Percentiles rank a stretch among this genome's conserved stretches.
These are phyloP conservation scores for Microcyclospora pomicola DNA, from an alignment of 2,329 filamentous ascomycete genomes.

Conservation along the genomic window DNA sequence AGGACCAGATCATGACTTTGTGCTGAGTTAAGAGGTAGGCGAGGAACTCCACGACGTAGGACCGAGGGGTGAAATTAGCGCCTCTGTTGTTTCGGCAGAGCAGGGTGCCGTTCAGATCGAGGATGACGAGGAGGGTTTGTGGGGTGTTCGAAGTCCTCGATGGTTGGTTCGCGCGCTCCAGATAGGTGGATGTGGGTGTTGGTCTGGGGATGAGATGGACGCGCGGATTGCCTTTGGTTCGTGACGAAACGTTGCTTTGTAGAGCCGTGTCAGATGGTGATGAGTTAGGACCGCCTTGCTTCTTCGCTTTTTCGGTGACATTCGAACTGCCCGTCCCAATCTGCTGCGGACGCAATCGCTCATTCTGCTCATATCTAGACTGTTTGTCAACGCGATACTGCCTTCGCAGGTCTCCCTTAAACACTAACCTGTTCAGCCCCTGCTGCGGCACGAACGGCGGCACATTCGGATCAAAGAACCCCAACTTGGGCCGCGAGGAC, in stretches of 20 bases:
- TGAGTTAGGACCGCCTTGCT: too few species aligned
- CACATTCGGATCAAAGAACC: too few species aligned
- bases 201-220: slow-evolving; percentile 11
- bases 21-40: slow-evolving; percentile 61
- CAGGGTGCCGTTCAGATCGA: slow-evolving; percentile 90
- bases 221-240: too few species aligned
- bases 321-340: too few species aligned
- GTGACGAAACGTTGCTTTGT: not conserved
- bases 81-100: slow-evolving; percentile 50
- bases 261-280: too few species aligned
- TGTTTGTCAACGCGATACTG: slow-evolving; percentile 3
- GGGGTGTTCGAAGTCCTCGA: slow-evolving; percentile 6
- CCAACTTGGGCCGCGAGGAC: too few species aligned
- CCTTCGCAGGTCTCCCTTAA: not conserved
- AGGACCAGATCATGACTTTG: slow-evolving; percentile 81
- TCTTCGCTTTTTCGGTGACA: too few species aligned
- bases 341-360: too few species aligned
- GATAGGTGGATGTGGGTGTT: slow-evolving; percentile 10
- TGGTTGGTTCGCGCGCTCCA: slow-evolving; percentile 5
- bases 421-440: slow-evolving; percentile 1
- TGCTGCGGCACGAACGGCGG: too few species aligned
- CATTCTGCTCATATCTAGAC: not conserved
- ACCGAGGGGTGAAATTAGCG: slow-evolving; percentile 38
- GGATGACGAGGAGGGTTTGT: slow-evolving; percentile 55
- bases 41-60: slow-evolving; percentile 55